Percentiles rank a stretch among this genome's conserved stretches.
Conservation (phyloP, 441 rosid genomes). For the Gossypium davidsonii region DNA sequence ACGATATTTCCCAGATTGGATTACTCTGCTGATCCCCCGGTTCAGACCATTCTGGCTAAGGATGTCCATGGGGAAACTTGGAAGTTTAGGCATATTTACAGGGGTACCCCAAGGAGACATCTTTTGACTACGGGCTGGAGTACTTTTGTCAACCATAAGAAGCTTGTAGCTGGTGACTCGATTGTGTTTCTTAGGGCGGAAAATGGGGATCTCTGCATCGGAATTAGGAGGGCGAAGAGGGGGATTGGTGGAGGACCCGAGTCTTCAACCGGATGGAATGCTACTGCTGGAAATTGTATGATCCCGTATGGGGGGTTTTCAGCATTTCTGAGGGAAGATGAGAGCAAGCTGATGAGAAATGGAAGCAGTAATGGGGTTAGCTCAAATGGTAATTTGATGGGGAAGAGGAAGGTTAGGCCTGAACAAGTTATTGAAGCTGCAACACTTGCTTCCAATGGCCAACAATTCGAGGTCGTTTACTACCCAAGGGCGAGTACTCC, state of each 20-base stretch:
- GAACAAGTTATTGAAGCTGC: constrained; percentile 40
- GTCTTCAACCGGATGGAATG: constrained; percentile 30
- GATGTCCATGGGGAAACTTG: constrained; percentile 46
- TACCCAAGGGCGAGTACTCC: constrained; percentile 40
- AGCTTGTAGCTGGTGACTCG: constrained; percentile 48
- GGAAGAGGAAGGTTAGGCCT: constrained; percentile 30
- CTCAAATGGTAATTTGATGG: constrained; percentile 15
- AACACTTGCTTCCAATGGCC: constrained; percentile 27
- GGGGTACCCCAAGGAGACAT: constrained; percentile 45
- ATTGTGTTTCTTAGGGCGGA: constrained; percentile 41
- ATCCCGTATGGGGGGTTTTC: constrained; percentile 29
- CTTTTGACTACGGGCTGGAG: constrained; percentile 51
- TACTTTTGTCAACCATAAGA: constrained; percentile 42
- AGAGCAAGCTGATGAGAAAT: constrained; percentile 25
- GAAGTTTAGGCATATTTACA: constrained; percentile 48
- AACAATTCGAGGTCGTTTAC: constrained; percentile 39
- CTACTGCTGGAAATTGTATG: constrained; percentile 20
- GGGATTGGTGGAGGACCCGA: constrained; percentile 33
- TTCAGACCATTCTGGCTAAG: constrained; percentile 38
- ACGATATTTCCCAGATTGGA: constrained; percentile 44
- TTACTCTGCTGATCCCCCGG: constrained; percentile 42
- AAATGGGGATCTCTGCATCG: constrained; percentile 41
- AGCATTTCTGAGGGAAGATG: constrained; percentile 34
- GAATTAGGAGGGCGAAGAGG: constrained; percentile 43
- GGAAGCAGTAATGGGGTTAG: constrained; percentile 14